Percentiles rank a stretch among this genome's conserved stretches.
Conservation (phyloP, 805 yeast species). For the Lachancea waltii region DNA sequence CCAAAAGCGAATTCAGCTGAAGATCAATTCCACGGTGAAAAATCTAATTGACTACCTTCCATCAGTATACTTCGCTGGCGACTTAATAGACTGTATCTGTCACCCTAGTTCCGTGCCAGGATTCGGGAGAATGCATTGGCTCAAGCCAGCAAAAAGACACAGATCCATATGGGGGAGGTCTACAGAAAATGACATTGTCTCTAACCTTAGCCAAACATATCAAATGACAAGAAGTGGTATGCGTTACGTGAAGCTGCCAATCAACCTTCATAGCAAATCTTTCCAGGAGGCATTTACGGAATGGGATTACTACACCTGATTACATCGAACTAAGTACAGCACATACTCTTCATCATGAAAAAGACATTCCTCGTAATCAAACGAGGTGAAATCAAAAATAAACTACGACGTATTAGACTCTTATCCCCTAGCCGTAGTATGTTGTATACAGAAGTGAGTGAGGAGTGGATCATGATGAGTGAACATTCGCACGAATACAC, state of each 20-base stretch:
- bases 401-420: too few relatives aligned
- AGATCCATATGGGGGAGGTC: constrained; percentile 22
- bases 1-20: constrained; percentile 13
- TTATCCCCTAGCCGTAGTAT: too few relatives aligned
- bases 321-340: too few relatives aligned
- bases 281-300: constrained; percentile 26
- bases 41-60: constrained; percentile 20
- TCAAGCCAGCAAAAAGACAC: constrained; percentile 24
- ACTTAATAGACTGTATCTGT: constrained; percentile 25
- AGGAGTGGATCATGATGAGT: too few relatives aligned
- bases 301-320: constrained; percentile 24
- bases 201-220: constrained; percentile 14
- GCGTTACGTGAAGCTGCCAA: constrained; percentile 25
- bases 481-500: too few relatives aligned
- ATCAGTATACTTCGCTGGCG: constrained; percentile 19
- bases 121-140: constrained; percentile 32
- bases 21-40: constrained; percentile 12
- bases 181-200: constrained; percentile 20
- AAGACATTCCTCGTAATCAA: too few relatives aligned
- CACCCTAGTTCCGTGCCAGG: constrained; percentile 24
- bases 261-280: constrained; percentile 18
- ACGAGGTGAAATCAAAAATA: too few relatives aligned
- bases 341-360: too few relatives aligned
- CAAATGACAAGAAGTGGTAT: constrained; percentile 24
- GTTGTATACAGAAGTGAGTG: too few relatives aligned